These are phyloP conservation scores for Euphorbia tirucalli DNA, from an alignment of 345 rosid species.

Conservation along the genomic window DNA sequence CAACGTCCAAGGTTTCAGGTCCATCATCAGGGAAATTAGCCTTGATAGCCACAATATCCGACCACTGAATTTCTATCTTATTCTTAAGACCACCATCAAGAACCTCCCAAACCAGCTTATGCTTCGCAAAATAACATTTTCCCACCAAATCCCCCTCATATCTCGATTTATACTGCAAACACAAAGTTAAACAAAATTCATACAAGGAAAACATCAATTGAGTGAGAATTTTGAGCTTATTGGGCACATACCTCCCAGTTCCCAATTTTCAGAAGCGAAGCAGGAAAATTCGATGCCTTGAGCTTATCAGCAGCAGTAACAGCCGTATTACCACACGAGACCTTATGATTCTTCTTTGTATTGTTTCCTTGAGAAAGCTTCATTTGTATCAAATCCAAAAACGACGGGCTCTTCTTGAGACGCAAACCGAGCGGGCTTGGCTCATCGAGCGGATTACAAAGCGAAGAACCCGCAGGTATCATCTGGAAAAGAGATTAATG, in stretches of 20 bases:
- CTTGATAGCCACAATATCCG: constrained; percentile 85
- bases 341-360: constrained; percentile 42
- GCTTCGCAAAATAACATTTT: constrained; percentile 97
- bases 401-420: constrained; percentile 88
- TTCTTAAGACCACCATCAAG: constrained; percentile 94
- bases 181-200: not conserved
- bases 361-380: constrained; percentile 57
- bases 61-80: constrained; percentile 98
- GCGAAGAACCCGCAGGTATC: not conserved
- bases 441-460: constrained; percentile 77
- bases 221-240: not conserved
- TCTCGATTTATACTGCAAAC: constrained; percentile 77
- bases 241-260: constrained; percentile 67
- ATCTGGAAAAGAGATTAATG: not conserved
- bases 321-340: constrained; percentile 17
- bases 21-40: constrained; percentile 76
- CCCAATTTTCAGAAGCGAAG: constrained; percentile 71
- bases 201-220: not conserved
- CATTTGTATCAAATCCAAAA: constrained; percentile 92
- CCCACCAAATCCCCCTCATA: constrained; percentile 98
- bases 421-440: constrained; percentile 91
- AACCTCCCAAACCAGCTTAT: constrained; percentile 98
- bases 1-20: constrained; percentile 78
- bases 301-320: constrained; percentile 57
- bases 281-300: constrained; percentile 94